A percentile compares a stretch with the other conserved stretches of the same genome.
These are phyloP conservation scores for Trametes pubescens DNA, from an alignment of 1,284 basidiomycete genomes.

Conservation along the genomic window DNA sequence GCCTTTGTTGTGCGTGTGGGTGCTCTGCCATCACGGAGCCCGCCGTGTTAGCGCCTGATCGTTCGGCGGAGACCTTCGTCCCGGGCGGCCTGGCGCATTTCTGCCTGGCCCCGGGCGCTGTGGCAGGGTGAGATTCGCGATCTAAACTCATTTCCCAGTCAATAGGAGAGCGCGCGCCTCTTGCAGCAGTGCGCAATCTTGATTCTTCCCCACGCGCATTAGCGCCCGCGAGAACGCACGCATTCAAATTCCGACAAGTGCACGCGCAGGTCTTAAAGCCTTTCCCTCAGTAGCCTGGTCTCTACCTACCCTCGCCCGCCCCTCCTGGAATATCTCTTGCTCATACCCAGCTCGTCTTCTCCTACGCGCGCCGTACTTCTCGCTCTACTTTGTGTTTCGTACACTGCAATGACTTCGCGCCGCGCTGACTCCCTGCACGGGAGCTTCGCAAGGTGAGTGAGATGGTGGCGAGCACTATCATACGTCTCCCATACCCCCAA, in stretches of 20 bases:
- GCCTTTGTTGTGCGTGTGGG: constrained; percentile 16
- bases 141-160: not conserved
- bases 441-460: constrained; percentile 25
- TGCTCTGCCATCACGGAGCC: constrained; percentile 13
- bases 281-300: constrained; percentile 16
- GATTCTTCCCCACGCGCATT: constrained; percentile 12
- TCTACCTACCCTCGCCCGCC: constrained; percentile 13
- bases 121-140: constrained; percentile 10
- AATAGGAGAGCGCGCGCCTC: constrained; percentile 6
- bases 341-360: constrained; percentile 12
- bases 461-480: constrained; percentile 23
- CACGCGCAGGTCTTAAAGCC: constrained; percentile 27
- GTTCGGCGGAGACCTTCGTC: constrained; percentile 1
- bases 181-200: constrained; percentile 11
- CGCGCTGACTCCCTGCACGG: constrained; percentile 13
- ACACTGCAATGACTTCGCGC: constrained; percentile 23
- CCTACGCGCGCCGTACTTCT: constrained; percentile 5
- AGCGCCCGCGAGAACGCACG: constrained; percentile 7
- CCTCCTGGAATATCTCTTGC: constrained; percentile 15
- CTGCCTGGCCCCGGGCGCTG: constrained; percentile 8
- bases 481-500: not conserved
- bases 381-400: not conserved
- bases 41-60: constrained; percentile 5
- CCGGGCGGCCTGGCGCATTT: not conserved
- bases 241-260: constrained; percentile 21